A percentile compares a stretch with the other conserved stretches of the same genome.
Evolutionary conservation across 176 grass and related monocot species (phyloP).

Genomic region (Poa annua): DNA sequence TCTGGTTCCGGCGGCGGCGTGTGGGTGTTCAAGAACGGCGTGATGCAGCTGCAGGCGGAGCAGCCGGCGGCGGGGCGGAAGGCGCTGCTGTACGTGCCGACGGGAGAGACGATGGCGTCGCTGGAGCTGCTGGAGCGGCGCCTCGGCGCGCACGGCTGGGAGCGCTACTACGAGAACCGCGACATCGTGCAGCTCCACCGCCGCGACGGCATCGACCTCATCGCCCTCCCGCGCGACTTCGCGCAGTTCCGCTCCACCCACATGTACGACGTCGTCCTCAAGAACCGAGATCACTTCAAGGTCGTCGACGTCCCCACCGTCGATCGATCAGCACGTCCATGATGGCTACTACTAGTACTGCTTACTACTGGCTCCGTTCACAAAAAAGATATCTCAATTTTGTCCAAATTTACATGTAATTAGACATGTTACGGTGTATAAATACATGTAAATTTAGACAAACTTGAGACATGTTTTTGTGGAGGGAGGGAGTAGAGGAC

Average conservation of each 20-base stretch:
- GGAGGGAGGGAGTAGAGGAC: too few species aligned
- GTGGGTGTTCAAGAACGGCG: constrained; percentile 83
- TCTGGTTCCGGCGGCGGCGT: constrained; percentile 38
- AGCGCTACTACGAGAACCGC: constrained; percentile 83
- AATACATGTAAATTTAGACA: too few species aligned
- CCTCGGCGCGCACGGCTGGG: constrained; percentile 67
- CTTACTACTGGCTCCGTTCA: too few species aligned
- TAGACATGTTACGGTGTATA: too few species aligned
- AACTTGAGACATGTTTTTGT: too few species aligned
- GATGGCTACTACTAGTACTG: background rate
- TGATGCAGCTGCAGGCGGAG: constrained; percentile 63
- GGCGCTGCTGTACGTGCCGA: constrained; percentile 58
- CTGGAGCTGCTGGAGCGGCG: constrained; percentile 64
- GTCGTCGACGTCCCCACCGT: constrained; percentile 55
- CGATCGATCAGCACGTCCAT: background rate
- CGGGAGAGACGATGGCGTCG: constrained; percentile 65
- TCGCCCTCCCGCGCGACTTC: constrained; percentile 79
- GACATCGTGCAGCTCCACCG: constrained; percentile 74
- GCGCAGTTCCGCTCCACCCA: constrained; percentile 58
- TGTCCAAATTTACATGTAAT: too few species aligned
- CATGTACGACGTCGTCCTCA: constrained; percentile 28
- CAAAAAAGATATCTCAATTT: too few species aligned
- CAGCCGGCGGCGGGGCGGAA: constrained; percentile 45
- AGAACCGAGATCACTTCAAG: constrained; percentile 61
- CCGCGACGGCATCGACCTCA: constrained; percentile 74